phyloP scores from a whole-genome alignment of 371 early-diverging fungal species.

The Mortierella sp. region DNA sequence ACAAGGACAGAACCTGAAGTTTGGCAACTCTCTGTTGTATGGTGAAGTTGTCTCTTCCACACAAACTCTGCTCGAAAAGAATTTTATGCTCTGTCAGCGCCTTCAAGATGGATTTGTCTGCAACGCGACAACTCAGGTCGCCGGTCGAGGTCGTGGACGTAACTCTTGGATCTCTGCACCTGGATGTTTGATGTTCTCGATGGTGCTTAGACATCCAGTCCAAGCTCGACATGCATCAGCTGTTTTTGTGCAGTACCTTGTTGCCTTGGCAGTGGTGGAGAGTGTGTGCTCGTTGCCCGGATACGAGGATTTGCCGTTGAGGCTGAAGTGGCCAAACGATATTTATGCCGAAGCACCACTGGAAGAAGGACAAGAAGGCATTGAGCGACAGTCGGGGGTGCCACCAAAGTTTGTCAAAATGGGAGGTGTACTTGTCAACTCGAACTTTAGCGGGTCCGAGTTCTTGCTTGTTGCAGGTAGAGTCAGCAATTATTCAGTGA shows the following conservation, averaged over 20 bases:
- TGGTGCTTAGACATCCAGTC: slow-evolving; percentile 77
- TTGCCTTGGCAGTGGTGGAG: slow-evolving; percentile 86
- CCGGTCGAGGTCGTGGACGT: slow-evolving; percentile 86
- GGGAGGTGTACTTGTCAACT: slow-evolving; percentile 91
- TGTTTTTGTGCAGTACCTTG: slow-evolving; percentile 92
- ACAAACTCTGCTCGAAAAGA: slow-evolving; percentile 92
- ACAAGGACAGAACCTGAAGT: slow-evolving; percentile 51
- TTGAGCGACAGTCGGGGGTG: not conserved
- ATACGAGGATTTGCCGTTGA: slow-evolving; percentile 82
- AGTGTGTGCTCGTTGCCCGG: slow-evolving; percentile 76
- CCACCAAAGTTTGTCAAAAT: slow-evolving; percentile 71
- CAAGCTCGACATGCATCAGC: slow-evolving; percentile 67
- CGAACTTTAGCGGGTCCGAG: slow-evolving; percentile 71
- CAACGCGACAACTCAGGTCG: slow-evolving; percentile 81
- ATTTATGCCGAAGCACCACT: slow-evolving; percentile 74
- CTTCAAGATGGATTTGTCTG: slow-evolving; percentile 84
- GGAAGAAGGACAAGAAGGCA: slow-evolving; percentile 14
- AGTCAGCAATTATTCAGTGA: not conserved
- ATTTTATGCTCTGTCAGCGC: slow-evolving; percentile 68
- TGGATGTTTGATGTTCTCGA: slow-evolving; percentile 91
- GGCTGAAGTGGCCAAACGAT: slow-evolving; percentile 98
- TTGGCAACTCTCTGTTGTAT: slow-evolving; percentile 84
- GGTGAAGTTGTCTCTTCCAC: slow-evolving; percentile 85
- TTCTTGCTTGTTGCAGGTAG: slow-evolving; percentile 88
- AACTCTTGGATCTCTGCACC: slow-evolving; percentile 95